phyloP scores from a whole-genome alignment of 495 filamentous ascomycete genomes.

The Penicillium crystallinum region DNA sequence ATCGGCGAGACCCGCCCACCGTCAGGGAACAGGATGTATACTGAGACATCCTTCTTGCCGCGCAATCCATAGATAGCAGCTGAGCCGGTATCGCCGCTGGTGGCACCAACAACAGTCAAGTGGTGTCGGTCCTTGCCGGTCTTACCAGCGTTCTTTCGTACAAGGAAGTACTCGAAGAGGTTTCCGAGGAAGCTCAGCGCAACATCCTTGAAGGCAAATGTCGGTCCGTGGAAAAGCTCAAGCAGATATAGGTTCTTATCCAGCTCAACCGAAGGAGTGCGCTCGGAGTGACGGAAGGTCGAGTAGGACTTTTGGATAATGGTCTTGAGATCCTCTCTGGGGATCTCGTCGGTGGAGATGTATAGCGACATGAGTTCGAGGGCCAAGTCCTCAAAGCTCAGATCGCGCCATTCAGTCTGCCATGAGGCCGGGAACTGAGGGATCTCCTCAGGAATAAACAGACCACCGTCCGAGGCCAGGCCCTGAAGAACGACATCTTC shows the following conservation, averaged over 20 bases:
- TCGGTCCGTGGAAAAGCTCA: constrained; percentile 97
- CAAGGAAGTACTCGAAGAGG: constrained; percentile 92
- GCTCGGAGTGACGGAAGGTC: constrained; percentile 72
- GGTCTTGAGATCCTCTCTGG: constrained; percentile 65
- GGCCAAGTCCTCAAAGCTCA: constrained; percentile 70
- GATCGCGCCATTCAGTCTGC: constrained; percentile 61
- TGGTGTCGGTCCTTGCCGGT: constrained; percentile 69
- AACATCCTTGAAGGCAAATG: constrained; percentile 85
- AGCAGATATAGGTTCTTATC: constrained; percentile 73
- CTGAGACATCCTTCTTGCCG: constrained; percentile 93
- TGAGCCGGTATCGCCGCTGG: constrained; percentile 89
- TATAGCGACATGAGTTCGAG: constrained; percentile 68
- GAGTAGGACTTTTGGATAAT: constrained; percentile 79
- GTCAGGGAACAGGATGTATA: constrained; percentile 84
- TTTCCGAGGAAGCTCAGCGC: constrained; percentile 90
- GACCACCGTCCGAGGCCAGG: constrained; percentile 79
- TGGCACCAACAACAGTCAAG: constrained; percentile 86
- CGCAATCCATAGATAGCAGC: constrained; percentile 95
- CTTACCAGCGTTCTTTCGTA: constrained; percentile 73
- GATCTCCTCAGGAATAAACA: constrained; percentile 84
- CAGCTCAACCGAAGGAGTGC: constrained; percentile 68
- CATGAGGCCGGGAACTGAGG: constrained; percentile 34
- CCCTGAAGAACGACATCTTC: constrained; percentile 89
- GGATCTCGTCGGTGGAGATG: constrained; percentile 79
- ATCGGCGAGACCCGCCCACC: constrained; percentile 71